A percentile compares a stretch with the other conserved stretches of the same genome.
These are phyloP conservation scores for Penicillium sp. DNA, from an alignment of 2,329 filamentous ascomycete genomes.

Conservation along the genomic window DNA sequence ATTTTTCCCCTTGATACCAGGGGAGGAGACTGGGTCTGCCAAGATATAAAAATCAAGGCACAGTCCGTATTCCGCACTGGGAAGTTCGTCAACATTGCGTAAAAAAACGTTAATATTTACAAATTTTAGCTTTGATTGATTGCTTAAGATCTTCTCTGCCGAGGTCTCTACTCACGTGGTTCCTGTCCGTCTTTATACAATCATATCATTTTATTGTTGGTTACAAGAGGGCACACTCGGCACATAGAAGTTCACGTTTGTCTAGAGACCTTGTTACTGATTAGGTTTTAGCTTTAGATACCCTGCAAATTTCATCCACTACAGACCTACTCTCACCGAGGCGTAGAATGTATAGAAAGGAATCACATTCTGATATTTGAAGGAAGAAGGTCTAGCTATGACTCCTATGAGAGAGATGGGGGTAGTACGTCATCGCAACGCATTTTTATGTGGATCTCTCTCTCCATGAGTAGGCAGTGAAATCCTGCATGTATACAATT, in stretches of 20 bases:
- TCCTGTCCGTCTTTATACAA: too few species aligned
- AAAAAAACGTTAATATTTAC: not conserved
- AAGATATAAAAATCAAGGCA: constrained; percentile 4
- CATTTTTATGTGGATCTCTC: not conserved
- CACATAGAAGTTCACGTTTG: not conserved
- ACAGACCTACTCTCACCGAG: too few species aligned
- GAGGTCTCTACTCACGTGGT: not conserved
- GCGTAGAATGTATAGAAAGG: too few species aligned
- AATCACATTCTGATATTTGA: too few species aligned
- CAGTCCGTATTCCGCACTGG: not conserved
- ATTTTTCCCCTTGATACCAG: too few species aligned
- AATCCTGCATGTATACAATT: too few species aligned
- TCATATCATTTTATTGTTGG: too few species aligned
- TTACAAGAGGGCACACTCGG: too few species aligned
- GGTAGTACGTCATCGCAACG: not conserved
- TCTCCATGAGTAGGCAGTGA: too few species aligned
- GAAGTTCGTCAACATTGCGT: constrained; percentile 9
- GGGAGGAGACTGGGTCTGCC: not conserved
- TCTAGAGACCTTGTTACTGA: not conserved
- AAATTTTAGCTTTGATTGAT: not conserved
- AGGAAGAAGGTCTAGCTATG: not conserved
- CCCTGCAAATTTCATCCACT: not conserved
- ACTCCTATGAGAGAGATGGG: not conserved
- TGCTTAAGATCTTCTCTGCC: not conserved
- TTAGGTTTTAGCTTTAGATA: not conserved